A percentile compares a stretch with the other conserved stretches of the same genome.
These are phyloP conservation scores for Tricholoma sp. DNA, from an alignment of 768 basidiomycete species.

Conservation along the genomic window DNA sequence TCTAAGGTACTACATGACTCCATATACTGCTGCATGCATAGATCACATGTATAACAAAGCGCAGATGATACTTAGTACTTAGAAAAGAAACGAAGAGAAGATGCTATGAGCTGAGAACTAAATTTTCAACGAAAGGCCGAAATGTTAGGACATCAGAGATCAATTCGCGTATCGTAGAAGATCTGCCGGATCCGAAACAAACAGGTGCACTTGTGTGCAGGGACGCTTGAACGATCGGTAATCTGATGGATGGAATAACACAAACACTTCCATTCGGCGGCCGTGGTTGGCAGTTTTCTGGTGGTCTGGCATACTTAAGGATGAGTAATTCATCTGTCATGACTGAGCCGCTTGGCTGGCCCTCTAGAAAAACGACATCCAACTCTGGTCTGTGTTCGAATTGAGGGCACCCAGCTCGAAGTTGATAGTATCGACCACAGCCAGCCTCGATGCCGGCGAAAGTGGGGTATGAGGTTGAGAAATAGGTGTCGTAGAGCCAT, in stretches of 20 bases:
- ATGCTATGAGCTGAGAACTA: background rate
- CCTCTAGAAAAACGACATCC: constrained; percentile 45
- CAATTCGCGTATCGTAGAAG: background rate
- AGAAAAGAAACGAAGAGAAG: background rate
- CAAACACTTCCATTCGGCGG: background rate
- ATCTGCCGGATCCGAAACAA: background rate
- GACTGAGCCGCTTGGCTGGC: background rate
- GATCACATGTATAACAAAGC: background rate
- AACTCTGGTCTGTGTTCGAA: constrained; percentile 35
- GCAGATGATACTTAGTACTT: no score
- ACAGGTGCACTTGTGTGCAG: background rate
- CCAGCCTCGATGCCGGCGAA: constrained; percentile 33
- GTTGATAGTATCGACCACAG: constrained; percentile 39
- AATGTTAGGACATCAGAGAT: background rate
- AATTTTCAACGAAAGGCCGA: background rate
- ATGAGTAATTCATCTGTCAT: no score
- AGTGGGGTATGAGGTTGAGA: constrained; percentile 16
- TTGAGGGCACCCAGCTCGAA: constrained; percentile 46
- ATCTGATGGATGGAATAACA: constrained; percentile 2
- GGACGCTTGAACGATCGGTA: background rate
- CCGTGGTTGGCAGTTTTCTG: background rate
- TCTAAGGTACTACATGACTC: background rate
- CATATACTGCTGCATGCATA: background rate
- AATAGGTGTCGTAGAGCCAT: background rate
- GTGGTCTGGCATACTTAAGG: no score